Conservation (phyloP, 2,329 filamentous ascomycete genomes). For the Verticillium klebahnii region DNA sequence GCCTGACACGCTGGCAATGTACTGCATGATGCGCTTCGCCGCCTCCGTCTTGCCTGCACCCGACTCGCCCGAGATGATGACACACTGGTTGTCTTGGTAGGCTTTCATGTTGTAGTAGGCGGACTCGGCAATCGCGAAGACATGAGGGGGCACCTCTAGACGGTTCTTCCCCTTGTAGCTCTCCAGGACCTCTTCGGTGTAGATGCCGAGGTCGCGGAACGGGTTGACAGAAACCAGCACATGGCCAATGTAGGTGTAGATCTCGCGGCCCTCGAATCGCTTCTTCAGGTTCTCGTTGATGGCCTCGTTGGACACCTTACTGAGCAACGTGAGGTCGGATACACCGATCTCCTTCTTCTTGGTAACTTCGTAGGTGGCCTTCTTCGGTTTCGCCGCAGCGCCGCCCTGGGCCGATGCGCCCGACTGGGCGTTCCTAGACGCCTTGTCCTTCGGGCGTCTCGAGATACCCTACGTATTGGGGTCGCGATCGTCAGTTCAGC, state of each 20-base stretch:
- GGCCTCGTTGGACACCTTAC: conserved; percentile 97
- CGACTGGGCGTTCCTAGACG: conserved; percentile 34
- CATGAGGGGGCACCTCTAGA: conserved; percentile 89
- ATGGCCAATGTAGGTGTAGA: conserved; percentile 99
- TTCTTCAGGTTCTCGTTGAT: conserved; percentile 99
- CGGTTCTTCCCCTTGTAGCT: conserved; percentile 97
- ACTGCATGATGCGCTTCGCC: conserved; percentile 98
- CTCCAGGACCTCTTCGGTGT: conserved; percentile 88
- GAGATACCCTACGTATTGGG: conserved; percentile 38
- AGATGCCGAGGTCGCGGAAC: conserved; percentile 95
- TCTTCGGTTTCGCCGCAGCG: conserved; percentile 69
- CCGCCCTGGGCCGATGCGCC: conserved; percentile 28
- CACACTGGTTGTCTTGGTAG: conserved; percentile 97
- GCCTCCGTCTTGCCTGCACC: conserved; percentile 98
- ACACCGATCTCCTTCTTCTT: conserved; percentile 99
- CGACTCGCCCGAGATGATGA: conserved; percentile 98
- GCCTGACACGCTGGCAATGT: conserved; percentile 95
- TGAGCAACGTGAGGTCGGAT: conserved; percentile 93
- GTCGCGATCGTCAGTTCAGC: neutral
- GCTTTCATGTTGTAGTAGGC: conserved; percentile 99
- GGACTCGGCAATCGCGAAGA: conserved; percentile 95
- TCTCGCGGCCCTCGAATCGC: conserved; percentile 93
- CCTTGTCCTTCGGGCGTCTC: conserved; percentile 43
- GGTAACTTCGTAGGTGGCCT: conserved; percentile 89
- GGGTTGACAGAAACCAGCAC: conserved; percentile 98